Base-by-base conservation (phyloP, 352 stramenopile species). In the Pythium vanterpoolii region DNA sequence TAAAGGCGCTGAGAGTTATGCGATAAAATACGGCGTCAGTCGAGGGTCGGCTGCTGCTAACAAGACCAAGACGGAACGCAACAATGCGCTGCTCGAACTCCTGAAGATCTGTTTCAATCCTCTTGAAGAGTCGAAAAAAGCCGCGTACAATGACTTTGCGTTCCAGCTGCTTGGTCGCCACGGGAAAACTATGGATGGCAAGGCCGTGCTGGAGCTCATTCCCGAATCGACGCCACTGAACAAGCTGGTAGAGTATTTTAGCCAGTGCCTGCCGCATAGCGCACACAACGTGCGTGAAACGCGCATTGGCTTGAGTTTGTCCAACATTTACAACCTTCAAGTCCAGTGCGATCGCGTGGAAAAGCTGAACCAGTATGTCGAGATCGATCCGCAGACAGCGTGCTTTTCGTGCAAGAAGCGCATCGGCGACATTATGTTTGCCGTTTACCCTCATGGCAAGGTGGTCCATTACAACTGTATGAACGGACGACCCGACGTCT, bases 391-490 rank as follows among this genome's bases (percentile, higher is more conserved):
- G 24, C 86, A 88, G 59, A 90, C 86, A 28, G 67, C 80, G 5
- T 95, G 86, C 59, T 79, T 82, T 27, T 75, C 80, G 59, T 95
- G 86, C 67, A 86, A 88, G 68, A 95, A 95, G 56, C 83, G 86
- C 21, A 95, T 95, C 44, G 86, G 85, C 57, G 85, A 93, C 55
- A 95, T 92, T 51, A 86, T 95, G 56, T 95, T 95, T 62, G 77
- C 82, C 10, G 86, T 93, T 9, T 95, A 95, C 60, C 86, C 86
- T 28, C 90, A 95, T 56, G 74, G 77, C 56, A 89, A 90, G 47
- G 74, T 93, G 24, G 80, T 95, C 60, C 86, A 95, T 70, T 95
- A 93, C 71, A 93, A 92, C 66, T 95, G 86, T 68, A 90, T 85
- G 61, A 91, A 89, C 64, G 84, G 81, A 43, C 87, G 87, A 47